phyloP scores from a whole-genome alignment of 805 yeast genomes.

The Myxozyma kluyveri region DNA sequence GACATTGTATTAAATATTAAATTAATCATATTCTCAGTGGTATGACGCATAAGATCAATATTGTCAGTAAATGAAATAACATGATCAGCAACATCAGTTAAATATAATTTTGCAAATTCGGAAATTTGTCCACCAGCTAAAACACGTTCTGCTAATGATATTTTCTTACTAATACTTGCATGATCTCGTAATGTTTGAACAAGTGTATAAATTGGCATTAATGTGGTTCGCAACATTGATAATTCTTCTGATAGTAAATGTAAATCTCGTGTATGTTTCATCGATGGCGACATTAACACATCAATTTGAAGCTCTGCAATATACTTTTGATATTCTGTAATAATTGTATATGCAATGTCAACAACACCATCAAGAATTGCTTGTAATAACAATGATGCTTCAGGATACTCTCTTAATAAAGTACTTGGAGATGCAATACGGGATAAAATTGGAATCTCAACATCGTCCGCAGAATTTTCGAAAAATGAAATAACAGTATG shows the following conservation, averaged over 20 bases:
- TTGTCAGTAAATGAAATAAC: slow-evolving; percentile 47
- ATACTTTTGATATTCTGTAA: slow-evolving; percentile 51
- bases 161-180: slow-evolving; percentile 28
- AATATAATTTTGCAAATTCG: slow-evolving; percentile 47
- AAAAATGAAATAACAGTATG: slow-evolving; percentile 55
- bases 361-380: slow-evolving; percentile 55
- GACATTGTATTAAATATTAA: slow-evolving; percentile 58
- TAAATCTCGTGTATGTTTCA: slow-evolving; percentile 51
- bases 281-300: slow-evolving; percentile 49
- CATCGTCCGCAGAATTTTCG: slow-evolving; percentile 54
- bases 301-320: slow-evolving; percentile 53
- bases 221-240: slow-evolving; percentile 46
- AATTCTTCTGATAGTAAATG: slow-evolving; percentile 56
- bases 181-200: slow-evolving; percentile 48
- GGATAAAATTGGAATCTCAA: slow-evolving; percentile 51
- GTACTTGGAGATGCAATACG: slow-evolving; percentile 49
- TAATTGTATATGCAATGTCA: slow-evolving; percentile 53
- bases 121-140: slow-evolving; percentile 39
- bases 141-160: background rate
- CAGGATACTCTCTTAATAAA: slow-evolving; percentile 50
- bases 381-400: slow-evolving; percentile 52
- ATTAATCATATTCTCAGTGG: slow-evolving; percentile 51
- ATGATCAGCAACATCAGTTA: slow-evolving; percentile 59
- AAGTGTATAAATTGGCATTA: slow-evolving; percentile 49
- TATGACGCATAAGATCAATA: slow-evolving; percentile 52